Evolutionary conservation across 2,329 filamentous ascomycete genomes (phyloP), one percentile per base, ranked within the genome.

Genomic region (Penicillium glabrum): DNA sequence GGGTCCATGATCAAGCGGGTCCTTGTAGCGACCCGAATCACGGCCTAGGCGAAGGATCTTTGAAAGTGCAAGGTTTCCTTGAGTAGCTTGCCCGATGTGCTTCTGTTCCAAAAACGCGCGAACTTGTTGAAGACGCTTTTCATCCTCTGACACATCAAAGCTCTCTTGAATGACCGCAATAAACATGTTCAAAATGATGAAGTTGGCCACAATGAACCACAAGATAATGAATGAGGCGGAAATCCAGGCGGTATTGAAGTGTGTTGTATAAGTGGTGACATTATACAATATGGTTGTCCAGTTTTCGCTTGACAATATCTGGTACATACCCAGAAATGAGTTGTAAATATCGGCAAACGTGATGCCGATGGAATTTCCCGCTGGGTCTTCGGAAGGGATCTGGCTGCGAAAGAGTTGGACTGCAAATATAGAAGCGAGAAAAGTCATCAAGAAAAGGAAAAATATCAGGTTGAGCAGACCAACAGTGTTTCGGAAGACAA

Each of bases 121-220:
- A 59, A 99, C 93, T 76, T 99, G 96, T 72, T 98, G 91, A 60
- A 98, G 78, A 21, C 96, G 91, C 77, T 99, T 99, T 73, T 98
- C 93, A 71, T 99, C 96, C 72, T 99, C 95, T 3, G 93, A 96
- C 26, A 99, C 92, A 76, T 99, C 95, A 72, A 99, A 99, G 69
- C 96, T 99, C 72, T 99, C 95, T 74, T 99, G 95, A 63, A 99
- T 99, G 77, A 99, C 95, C 81, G 95, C 95, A 90, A 99, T 98
- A 81, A 99, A 99, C 95, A 99, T 99, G 71, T 98, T 99, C 79
- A 99, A 79, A 60, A 98, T 85, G 77, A 99, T 96, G 72, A 98
- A 93, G 74, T 96, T 97, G 6, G 92, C 84, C 44, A 99, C 83
- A 56, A 96, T 95, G 75, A 96, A 98, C 95, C 95, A 99, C 64